Base-by-base conservation (phyloP, 345 rosid species). In the Eucalyptus rudis region DNA sequence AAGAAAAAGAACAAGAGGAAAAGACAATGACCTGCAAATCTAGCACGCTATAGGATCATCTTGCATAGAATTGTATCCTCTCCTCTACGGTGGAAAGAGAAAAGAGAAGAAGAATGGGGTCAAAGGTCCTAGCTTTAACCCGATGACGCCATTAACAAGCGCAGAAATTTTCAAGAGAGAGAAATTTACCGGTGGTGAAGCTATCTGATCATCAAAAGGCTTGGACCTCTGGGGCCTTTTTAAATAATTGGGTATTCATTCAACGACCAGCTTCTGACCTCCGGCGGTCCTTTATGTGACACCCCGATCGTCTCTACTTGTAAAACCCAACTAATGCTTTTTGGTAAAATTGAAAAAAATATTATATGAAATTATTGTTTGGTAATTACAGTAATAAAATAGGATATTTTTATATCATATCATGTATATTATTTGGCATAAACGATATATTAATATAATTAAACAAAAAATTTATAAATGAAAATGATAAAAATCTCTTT, bases 381-480 rank as follows among this genome's bases (percentile, higher is more conserved):
- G 16, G 2, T 19, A 52, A 52, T 19, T 52, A 0, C 0, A 7
- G 0, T 52, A 19, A 52, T 19, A 52, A 52, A 52, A 0, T 52
- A 2, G 0, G 0, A 52, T 7, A 19, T 52, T 19, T 19, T 51
- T 3, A 16, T 0, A 3, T 51, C 1, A 16, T 49, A 1, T 47
- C 1, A 47, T 10, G 2, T 49, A 47, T 50, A 19, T 52, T 52
- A 0, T 52, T 52, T 52, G 1, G 0, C 7, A 52, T 19, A 52
- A 52, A 52, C 0, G 0, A 0, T 0, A 7, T 52, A 52, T 52
- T 7, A 52, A 52, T 52, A 52, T 20, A 20, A 52, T 7, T 20
- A 20, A 52, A 20, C 2, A 52, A 20, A 52, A 17, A 52, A 2
- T 19, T 19, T 19, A 52, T 9, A 52, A 52, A 52, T 0, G 0